Evolutionary conservation across 2,329 filamentous ascomycete genomes (phyloP), one percentile per base, ranked within the genome.

Genomic region (Alternaria metachromatica): DNA sequence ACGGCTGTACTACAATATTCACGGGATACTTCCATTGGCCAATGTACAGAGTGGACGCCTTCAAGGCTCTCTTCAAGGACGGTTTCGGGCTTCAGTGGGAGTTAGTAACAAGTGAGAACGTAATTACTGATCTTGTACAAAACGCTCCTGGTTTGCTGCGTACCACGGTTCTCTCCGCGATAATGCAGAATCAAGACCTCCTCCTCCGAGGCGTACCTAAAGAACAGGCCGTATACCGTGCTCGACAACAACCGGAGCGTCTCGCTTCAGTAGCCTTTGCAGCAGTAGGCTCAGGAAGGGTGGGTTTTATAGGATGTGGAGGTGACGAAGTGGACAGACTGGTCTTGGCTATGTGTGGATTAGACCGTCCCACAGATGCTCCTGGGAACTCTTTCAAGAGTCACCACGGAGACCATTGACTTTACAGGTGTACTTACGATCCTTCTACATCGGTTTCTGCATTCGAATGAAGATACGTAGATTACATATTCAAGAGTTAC

Each of bases 341-440:
- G 23, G 70, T 75, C 11, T 41, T 77, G 25, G 69, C 72, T 8
- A 77, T 77, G 74, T 74, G 72, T 43, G 68, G 72, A 55, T 51
- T 76, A 41, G 73, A 74, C 54, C 61, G 69, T 5, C 60, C 62
- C 2, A 69, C 72, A 50, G 71, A 74, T 58, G 45, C 45, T 25
- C 45, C 45, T 48, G 12, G 21, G 21, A 15, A 23, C 21, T 25
- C 21, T 48, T 15, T n/a, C 0, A 12, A 45, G 43, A 48, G n/a
- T 41, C 1, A 3, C 37, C 45, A n/a, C 12, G 7, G 12, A 25
- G 23, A 25, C 21, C 13, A n/a, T 48, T 20, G 21, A 8, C 15
- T 15, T 48, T 18, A 26, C 12, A 45, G 43, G 2, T 20, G 43
- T 48, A 48, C 23, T 10, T 5, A 48, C 45, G 1, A 48, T 25